phyloP scores from a whole-genome alignment of 345 rosid species.

The Microcos paniculata region DNA sequence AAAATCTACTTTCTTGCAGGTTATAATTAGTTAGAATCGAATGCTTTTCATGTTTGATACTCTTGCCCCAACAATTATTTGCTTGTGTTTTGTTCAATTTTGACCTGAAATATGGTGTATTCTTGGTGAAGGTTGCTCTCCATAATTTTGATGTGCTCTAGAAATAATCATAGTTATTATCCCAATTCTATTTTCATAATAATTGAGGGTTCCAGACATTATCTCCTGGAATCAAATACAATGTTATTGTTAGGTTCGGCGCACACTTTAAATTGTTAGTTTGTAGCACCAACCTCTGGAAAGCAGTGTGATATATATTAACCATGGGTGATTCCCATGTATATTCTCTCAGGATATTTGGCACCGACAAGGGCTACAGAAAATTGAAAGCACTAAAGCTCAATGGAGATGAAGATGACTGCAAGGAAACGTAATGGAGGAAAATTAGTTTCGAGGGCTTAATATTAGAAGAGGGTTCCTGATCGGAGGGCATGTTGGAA shows the following conservation, averaged over 20 bases:
- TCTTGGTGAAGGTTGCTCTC: background rate
- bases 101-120: background rate
- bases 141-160: background rate
- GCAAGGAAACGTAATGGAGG: slow-evolving; percentile 33
- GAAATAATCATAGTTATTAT: background rate
- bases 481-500: slow-evolving; percentile 8
- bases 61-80: background rate
- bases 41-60: slow-evolving; percentile 1
- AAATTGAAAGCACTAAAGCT: slow-evolving; percentile 73
- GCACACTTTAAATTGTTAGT: too few relatives aligned
- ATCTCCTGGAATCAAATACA: too few relatives aligned
- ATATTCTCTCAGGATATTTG: slow-evolving; percentile 69
- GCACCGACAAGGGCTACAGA: slow-evolving; percentile 91
- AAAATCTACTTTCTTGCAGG: background rate
- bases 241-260: background rate
- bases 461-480: slow-evolving; percentile 27
- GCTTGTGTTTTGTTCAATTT: background rate
- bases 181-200: background rate
- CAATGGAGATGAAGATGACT: slow-evolving; percentile 31
- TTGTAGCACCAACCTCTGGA: too few relatives aligned
- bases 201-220: background rate
- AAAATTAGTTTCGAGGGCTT: slow-evolving; percentile 25
- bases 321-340: background rate
- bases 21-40: slow-evolving; percentile 1
- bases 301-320: background rate